Evolutionary conservation across 140 eudicot genomes (phyloP).

Genomic region (Cichorium intybus): DNA sequence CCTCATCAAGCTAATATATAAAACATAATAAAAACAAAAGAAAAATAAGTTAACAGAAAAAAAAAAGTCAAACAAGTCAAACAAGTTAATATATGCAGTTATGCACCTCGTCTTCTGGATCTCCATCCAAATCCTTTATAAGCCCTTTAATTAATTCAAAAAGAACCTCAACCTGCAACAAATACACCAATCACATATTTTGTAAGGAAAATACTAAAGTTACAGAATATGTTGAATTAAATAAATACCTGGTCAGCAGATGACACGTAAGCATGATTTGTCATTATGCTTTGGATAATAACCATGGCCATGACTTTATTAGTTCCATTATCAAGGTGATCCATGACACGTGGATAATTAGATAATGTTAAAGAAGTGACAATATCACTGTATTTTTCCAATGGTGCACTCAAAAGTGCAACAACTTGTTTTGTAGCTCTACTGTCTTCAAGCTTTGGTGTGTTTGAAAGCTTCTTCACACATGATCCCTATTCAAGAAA

Average conservation of each 20-base stretch:
- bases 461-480: slow-evolving; percentile 78
- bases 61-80: neutral
- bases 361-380: slow-evolving; percentile 96
- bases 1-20: slow-evolving; percentile 76
- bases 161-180: slow-evolving; percentile 87
- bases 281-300: slow-evolving; percentile 91
- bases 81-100: slow-evolving; percentile 38
- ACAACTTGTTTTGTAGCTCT: slow-evolving; percentile 98
- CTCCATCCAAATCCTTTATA: slow-evolving; percentile 73
- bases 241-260: slow-evolving; percentile 84
- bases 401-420: slow-evolving; percentile 96
- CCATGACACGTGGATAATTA: slow-evolving; percentile 98
- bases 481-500: slow-evolving; percentile 74
- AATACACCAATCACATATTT: slow-evolving; percentile 15
- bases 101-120: slow-evolving; percentile 71
- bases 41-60: neutral
- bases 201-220: neutral
- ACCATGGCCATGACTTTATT: slow-evolving; percentile 99
- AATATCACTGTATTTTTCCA: slow-evolving; percentile 88
- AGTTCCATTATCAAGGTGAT: slow-evolving; percentile 90
- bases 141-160: slow-evolving; percentile 94
- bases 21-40: slow-evolving; percentile 7
- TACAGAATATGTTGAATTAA: neutral
- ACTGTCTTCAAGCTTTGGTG: slow-evolving; percentile 89
- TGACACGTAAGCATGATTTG: slow-evolving; percentile 67